Base-by-base conservation (phyloP, 768 basidiomycete species). In the Auriscalpium orientale region DNA sequence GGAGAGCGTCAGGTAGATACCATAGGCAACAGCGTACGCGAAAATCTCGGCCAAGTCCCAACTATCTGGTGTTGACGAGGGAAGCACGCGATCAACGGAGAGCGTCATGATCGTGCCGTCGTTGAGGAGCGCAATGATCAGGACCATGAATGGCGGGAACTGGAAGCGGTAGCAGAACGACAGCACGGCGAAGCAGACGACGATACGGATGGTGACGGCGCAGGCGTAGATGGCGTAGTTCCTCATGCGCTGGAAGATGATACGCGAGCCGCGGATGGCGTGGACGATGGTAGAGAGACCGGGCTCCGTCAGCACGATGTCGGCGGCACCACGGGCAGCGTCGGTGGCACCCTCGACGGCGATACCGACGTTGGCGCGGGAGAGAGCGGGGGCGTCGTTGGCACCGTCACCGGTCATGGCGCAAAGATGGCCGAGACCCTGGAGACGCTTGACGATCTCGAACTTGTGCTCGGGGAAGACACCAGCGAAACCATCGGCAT, bases 331-430 rank as follows among this genome's bases (percentile, higher is more conserved):
- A 73, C 95, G 92, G 64, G 95, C 95, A 64, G 95, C 95, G 65
- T 98, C 95, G 37, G 95, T 98, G 56, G 95, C 94, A 83, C 95
- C 95, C 72, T 98, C 95, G 67, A 98, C 95, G 60, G 95, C 95
- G 60, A 98, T 98, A 87, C 95, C 95, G 67, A 98, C 95, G 71
- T 98, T 98, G 71, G 95, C 95, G 69, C 95, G 91, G 58, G 95
- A 95, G 43, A 98, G 80, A 67, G 95, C 95, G 53, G 95, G 95
- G 55, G 95, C 95, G 62, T 98, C 95, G 71, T 98, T 98, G 68
- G 95, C 95, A 82, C 95, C 95, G 67, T 98, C 95, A 81, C 95
- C 95, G 70, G 95, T 98, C 95, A 98, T 98, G 56, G 95, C 95
- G 72, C 90, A 92, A 58, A 97, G 75, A 73, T 97, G 94, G 49